Evolutionary conservation across 352 stramenopile genomes (phyloP).

Genomic region (Pythium dissimile): DNA sequence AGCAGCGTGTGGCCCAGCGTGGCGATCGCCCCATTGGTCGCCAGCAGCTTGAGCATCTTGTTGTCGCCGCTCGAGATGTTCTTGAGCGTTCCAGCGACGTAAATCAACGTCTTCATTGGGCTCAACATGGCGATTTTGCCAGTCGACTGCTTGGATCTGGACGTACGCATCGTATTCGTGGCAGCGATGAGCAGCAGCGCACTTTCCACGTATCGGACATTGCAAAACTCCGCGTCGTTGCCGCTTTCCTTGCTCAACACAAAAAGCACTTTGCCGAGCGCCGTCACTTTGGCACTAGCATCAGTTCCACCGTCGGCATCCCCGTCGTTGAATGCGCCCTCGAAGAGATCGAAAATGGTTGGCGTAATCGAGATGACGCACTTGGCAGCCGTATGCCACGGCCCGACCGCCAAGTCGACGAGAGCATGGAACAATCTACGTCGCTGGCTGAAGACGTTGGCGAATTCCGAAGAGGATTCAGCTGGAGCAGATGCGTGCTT

Average conservation of each 20-base stretch:
- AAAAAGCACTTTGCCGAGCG: conserved; percentile 61
- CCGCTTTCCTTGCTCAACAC: conserved; percentile 65
- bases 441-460: conserved; percentile 18
- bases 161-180: not conserved
- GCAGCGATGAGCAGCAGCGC: conserved; percentile 39
- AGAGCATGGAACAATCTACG: conserved; percentile 26
- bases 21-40: conserved; percentile 55
- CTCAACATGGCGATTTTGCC: not conserved
- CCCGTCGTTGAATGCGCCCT: not conserved
- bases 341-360: conserved; percentile 38
- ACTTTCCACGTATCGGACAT: conserved; percentile 60
- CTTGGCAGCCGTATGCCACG: conserved; percentile 28
- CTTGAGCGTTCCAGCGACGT: conserved; percentile 65
- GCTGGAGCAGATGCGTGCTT: not conserved
- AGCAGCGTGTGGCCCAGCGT: conserved; percentile 46
- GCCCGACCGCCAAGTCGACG: conserved; percentile 22
- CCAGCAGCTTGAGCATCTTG: conserved; percentile 57
- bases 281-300: conserved; percentile 19
- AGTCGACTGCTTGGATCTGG: not conserved
- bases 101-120: conserved; percentile 57
- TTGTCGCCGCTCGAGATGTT: conserved; percentile 64
- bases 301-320: not conserved
- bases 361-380: conserved; percentile 42
- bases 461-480: not conserved
- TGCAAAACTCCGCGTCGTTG: conserved; percentile 65